These are phyloP conservation scores for Tuber indicum DNA, from an alignment of 495 filamentous ascomycete genomes.

Conservation along the genomic window DNA sequence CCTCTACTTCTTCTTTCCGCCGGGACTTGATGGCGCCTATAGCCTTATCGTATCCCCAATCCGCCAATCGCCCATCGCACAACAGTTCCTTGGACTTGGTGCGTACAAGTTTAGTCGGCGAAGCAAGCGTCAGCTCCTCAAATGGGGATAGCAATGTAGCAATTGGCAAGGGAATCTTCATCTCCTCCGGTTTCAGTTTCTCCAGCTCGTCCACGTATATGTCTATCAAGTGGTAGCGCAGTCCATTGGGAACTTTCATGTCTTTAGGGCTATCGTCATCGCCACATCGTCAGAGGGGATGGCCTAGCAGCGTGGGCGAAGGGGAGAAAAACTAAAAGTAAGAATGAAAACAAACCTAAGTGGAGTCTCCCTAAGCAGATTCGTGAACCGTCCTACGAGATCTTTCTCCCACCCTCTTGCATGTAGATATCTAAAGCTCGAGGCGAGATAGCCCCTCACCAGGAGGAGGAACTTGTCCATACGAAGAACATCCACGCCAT, in stretches of 20 bases:
- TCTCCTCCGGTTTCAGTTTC: slow-evolving; percentile 51
- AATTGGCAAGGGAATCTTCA: slow-evolving; percentile 46
- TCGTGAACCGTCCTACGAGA: slow-evolving; percentile 29
- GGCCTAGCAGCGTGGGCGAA: slow-evolving; percentile 29
- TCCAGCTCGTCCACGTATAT: slow-evolving; percentile 84
- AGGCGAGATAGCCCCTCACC: slow-evolving; percentile 66
- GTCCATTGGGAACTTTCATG: slow-evolving; percentile 62
- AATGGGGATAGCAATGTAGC: slow-evolving; percentile 57
- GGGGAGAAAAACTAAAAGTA: neutral
- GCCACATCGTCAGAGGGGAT: neutral
- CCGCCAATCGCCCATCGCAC: slow-evolving; percentile 64
- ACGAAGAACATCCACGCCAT: slow-evolving; percentile 71
- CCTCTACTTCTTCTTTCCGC: slow-evolving; percentile 39
- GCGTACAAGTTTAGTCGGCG: slow-evolving; percentile 65
- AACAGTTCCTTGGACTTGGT: slow-evolving; percentile 63
- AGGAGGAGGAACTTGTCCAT: slow-evolving; percentile 91
- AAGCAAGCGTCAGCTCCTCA: slow-evolving; percentile 51
- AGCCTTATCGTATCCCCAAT: slow-evolving; percentile 32
- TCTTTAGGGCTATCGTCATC: slow-evolving; percentile 39
- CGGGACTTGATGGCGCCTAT: slow-evolving; percentile 8
- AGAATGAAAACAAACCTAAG: slow-evolving; percentile 34
- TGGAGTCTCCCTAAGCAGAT: slow-evolving; percentile 45
- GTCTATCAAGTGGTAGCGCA: slow-evolving; percentile 83
- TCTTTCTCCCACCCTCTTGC: slow-evolving; percentile 43
- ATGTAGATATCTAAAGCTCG: slow-evolving; percentile 56